These are phyloP conservation scores for Stephanodiscus minutulus DNA, from an alignment of 108 stramenopile genomes.

Conservation along the genomic window DNA sequence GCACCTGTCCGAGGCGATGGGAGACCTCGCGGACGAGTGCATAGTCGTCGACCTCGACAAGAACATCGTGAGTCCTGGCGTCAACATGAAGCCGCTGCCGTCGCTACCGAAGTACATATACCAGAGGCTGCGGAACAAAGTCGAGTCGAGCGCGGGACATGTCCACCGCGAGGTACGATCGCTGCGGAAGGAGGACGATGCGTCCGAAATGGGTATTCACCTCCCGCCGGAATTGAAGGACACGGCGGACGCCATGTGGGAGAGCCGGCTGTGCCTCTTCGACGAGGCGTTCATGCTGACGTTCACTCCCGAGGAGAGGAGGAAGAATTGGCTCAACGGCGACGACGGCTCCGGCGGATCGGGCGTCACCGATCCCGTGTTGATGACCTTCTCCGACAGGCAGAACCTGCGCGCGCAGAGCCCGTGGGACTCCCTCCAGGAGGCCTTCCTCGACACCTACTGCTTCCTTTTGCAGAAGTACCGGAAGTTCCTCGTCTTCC, in stretches of 20 bases:
- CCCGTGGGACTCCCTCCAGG: slow-evolving; percentile 84
- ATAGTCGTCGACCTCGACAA: slow-evolving; percentile 88
- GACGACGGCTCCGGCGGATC: slow-evolving; percentile 57
- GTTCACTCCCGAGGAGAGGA: slow-evolving; percentile 74
- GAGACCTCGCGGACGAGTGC: slow-evolving; percentile 73
- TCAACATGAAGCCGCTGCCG: slow-evolving; percentile 64
- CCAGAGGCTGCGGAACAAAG: slow-evolving; percentile 41
- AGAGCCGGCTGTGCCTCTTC: slow-evolving; percentile 63
- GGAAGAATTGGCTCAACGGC: slow-evolving; percentile 80
- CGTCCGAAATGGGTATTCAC: slow-evolving; percentile 69
- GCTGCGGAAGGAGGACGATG: slow-evolving; percentile 66
- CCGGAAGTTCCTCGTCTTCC: slow-evolving; percentile 82
- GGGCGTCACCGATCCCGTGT: slow-evolving; percentile 40
- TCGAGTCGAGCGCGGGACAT: slow-evolving; percentile 71
- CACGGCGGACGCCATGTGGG: slow-evolving; percentile 85
- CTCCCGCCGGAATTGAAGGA: slow-evolving; percentile 67
- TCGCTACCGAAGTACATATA: slow-evolving; percentile 64
- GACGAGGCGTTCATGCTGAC: slow-evolving; percentile 84
- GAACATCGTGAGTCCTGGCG: slow-evolving; percentile 70
- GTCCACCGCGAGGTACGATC: slow-evolving; percentile 77
- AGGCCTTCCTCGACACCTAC: slow-evolving; percentile 81
- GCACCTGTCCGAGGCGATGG: slow-evolving; percentile 69
- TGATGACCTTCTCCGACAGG: slow-evolving; percentile 57
- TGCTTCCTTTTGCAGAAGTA: slow-evolving; percentile 81
- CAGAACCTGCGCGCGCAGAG: slow-evolving; percentile 60